Evolutionary conservation across 2,329 filamentous ascomycete genomes (phyloP).

Genomic region (Cryphonectria radicalis): DNA sequence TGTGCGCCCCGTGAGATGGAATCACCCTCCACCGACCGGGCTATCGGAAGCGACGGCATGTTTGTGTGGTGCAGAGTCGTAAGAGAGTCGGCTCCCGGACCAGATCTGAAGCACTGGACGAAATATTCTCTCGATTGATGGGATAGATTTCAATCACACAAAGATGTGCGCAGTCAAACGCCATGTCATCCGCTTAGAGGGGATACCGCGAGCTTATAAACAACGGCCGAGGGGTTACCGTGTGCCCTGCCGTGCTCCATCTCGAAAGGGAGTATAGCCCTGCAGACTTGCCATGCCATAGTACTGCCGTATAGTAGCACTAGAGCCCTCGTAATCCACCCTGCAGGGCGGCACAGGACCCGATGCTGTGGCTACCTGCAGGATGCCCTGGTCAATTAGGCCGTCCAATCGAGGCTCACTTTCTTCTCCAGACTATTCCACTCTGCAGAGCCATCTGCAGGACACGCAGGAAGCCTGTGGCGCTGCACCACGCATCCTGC

Average conservation of each 20-base stretch:
- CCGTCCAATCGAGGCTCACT: neutral
- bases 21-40: neutral
- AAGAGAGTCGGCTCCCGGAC: neutral
- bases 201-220: conserved; percentile 16
- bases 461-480: conserved; percentile 1
- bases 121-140: neutral
- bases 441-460: neutral
- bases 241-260: conserved; percentile 4
- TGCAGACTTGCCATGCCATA: neutral
- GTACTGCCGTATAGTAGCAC: neutral
- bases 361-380: neutral
- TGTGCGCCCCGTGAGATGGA: neutral
- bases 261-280: neutral
- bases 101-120: neutral
- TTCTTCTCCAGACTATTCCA: neutral
- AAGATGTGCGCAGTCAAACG: no score
- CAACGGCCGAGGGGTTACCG: neutral
- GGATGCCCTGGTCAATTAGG: neutral
- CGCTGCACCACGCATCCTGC: conserved; percentile 20
- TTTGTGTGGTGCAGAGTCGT: neutral
- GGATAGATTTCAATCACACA: neutral
- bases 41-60: conserved; percentile 3
- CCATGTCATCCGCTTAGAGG: neutral
- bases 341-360: neutral
- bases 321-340: neutral